Evolutionary conservation across 225 moss, liverwort and hornwort species (phyloP).

Genomic region (Sphagnum tenellum): DNA sequence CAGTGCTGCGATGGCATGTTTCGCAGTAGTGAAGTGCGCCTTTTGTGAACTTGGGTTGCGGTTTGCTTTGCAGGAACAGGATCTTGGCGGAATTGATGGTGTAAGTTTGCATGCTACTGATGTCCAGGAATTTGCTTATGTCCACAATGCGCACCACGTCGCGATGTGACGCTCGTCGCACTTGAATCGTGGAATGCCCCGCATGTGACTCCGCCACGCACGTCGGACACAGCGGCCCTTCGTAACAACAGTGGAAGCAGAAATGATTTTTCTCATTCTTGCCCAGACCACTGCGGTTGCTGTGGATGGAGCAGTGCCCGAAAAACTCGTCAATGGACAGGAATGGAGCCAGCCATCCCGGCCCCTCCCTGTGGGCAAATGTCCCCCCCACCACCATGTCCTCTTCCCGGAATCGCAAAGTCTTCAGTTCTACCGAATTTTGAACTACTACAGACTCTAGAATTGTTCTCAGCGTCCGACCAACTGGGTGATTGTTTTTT

Average conservation of each 20-base stretch:
- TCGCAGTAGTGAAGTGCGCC: slow-evolving; percentile 9
- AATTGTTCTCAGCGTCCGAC: too few relatives aligned
- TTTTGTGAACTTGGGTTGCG: slow-evolving; percentile 17
- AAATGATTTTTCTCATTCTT: slow-evolving; percentile 12
- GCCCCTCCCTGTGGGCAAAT: too few relatives aligned
- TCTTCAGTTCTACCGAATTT: too few relatives aligned
- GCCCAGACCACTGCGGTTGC: too few relatives aligned
- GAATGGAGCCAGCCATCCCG: too few relatives aligned
- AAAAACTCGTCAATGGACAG: too few relatives aligned
- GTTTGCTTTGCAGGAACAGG: slow-evolving; percentile 21
- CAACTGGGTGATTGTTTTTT: too few relatives aligned
- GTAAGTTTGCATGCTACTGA: slow-evolving; percentile 13
- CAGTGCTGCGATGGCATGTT: slow-evolving; percentile 9
- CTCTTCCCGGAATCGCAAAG: too few relatives aligned
- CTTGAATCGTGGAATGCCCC: slow-evolving; percentile 13
- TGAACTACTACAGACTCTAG: too few relatives aligned
- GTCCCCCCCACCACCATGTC: too few relatives aligned
- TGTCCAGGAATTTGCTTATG: slow-evolving; percentile 8
- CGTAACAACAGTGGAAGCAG: slow-evolving; percentile 10
- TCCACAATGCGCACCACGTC: slow-evolving; percentile 13
- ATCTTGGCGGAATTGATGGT: slow-evolving; percentile 21
- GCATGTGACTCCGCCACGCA: slow-evolving; percentile 6
- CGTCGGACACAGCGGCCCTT: slow-evolving; percentile 14
- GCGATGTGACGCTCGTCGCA: slow-evolving; percentile 16
- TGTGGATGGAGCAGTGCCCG: too few relatives aligned